Evolutionary conservation across 306 rosid species (phyloP).

Genomic region (Trifolium subterraneum): DNA sequence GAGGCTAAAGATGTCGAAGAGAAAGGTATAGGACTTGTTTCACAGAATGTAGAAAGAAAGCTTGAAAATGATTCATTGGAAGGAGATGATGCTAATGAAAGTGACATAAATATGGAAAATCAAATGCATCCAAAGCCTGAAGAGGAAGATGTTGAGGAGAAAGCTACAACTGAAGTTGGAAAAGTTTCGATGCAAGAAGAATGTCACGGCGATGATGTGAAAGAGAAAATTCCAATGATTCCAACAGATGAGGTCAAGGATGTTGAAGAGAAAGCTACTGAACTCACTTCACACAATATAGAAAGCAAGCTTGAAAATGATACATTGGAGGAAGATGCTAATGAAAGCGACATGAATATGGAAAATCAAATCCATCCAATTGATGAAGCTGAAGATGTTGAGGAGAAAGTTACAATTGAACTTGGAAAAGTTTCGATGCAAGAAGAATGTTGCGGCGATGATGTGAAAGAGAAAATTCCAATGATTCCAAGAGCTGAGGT

Average conservation of each 20-base stretch:
- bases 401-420: constrained; percentile 38
- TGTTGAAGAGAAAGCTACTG: constrained; percentile 40
- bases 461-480: constrained; percentile 42
- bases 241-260: constrained; percentile 36
- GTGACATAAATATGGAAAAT: constrained; percentile 27
- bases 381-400: constrained; percentile 35
- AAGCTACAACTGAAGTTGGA: constrained; percentile 38
- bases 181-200: constrained; percentile 39
- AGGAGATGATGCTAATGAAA: constrained; percentile 39
- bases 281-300: constrained; percentile 36
- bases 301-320: constrained; percentile 27
- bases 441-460: constrained; percentile 40
- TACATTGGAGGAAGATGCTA: constrained; percentile 39
- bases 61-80: constrained; percentile 33
- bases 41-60: constrained; percentile 37
- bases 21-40: constrained; percentile 36
- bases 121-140: constrained; percentile 34
- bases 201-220: constrained; percentile 27
- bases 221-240: constrained; percentile 42
- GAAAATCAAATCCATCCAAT: constrained; percentile 34
- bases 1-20: constrained; percentile 42
- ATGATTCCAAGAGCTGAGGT: constrained; percentile 38
- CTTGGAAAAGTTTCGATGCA: constrained; percentile 35
- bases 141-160: constrained; percentile 35
- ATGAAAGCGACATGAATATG: constrained; percentile 20